Percentiles rank a stretch among this genome's conserved stretches.
Evolutionary conservation across 768 basidiomycete species (phyloP).

Genomic region (Dentipellis sp.): DNA sequence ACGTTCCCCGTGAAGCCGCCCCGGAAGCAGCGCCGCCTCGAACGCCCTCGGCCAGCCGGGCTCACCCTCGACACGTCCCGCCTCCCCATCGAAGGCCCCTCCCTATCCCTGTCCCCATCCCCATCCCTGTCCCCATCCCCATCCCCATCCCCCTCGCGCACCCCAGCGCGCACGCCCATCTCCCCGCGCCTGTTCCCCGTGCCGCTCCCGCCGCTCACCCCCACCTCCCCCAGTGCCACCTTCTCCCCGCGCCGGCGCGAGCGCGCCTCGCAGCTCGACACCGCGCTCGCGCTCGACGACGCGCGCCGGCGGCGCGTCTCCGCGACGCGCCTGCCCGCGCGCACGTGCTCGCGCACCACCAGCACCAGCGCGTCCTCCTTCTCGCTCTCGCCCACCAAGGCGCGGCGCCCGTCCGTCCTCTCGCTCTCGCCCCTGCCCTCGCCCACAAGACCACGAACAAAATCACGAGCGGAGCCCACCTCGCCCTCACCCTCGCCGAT

Average conservation of each 20-base stretch:
- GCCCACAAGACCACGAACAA: too few relatives aligned
- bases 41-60: not conserved
- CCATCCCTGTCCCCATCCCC: too few relatives aligned
- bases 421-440: too few relatives aligned
- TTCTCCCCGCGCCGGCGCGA: too few relatives aligned
- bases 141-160: not conserved
- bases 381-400: not conserved
- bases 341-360: too few relatives aligned
- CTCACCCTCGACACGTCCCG: not conserved
- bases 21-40: not conserved
- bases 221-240: not conserved
- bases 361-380: too few relatives aligned
- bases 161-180: not conserved
- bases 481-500: conserved; percentile 9
- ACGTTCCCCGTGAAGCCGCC: not conserved
- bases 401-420: not conserved
- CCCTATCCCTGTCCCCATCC: too few relatives aligned
- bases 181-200: not conserved
- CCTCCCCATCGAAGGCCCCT: not conserved
- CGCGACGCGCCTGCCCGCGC: not conserved
- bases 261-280: too few relatives aligned
- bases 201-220: not conserved
- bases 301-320: not conserved
- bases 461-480: too few relatives aligned
- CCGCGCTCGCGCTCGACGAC: not conserved